Evolutionary conservation across 805 yeast genomes (phyloP).

Genomic region (Soucietia sequanensis): DNA sequence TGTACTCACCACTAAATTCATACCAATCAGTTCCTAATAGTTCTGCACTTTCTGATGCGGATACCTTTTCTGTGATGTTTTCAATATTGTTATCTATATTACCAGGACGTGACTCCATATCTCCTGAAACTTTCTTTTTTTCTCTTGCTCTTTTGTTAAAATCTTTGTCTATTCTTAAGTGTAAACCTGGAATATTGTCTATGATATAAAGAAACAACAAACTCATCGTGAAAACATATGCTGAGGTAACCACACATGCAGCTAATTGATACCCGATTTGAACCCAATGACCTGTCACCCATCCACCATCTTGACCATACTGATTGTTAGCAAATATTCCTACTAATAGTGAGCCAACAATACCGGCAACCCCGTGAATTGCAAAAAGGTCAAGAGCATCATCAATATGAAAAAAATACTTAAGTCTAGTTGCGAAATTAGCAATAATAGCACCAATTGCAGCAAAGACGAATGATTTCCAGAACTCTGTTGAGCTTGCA

Average conservation of each 20-base stretch:
- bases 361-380: constrained; percentile 42
- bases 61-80: constrained; percentile 6
- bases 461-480: constrained; percentile 43
- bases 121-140: constrained; percentile 4
- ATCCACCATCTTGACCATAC: constrained; percentile 38
- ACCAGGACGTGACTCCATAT: constrained; percentile 1
- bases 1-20: constrained; percentile 41
- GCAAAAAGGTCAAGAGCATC: constrained; percentile 46
- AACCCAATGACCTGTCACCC: constrained; percentile 39
- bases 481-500: constrained; percentile 31
- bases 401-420: constrained; percentile 37
- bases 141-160: constrained; percentile 31
- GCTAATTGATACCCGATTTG: constrained; percentile 41
- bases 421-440: constrained; percentile 39
- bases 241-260: constrained; percentile 33
- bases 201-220: constrained; percentile 32
- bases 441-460: constrained; percentile 34
- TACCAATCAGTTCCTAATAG: constrained; percentile 37
- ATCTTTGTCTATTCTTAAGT: constrained; percentile 39
- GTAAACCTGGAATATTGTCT: constrained; percentile 40
- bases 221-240: constrained; percentile 33
- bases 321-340: constrained; percentile 37
- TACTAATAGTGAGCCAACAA: constrained; percentile 38
- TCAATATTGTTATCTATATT: no score
- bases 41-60: constrained; percentile 27